phyloP scores from a whole-genome alignment of 352 stramenopile species.

The Aphanomyces euteiches region DNA sequence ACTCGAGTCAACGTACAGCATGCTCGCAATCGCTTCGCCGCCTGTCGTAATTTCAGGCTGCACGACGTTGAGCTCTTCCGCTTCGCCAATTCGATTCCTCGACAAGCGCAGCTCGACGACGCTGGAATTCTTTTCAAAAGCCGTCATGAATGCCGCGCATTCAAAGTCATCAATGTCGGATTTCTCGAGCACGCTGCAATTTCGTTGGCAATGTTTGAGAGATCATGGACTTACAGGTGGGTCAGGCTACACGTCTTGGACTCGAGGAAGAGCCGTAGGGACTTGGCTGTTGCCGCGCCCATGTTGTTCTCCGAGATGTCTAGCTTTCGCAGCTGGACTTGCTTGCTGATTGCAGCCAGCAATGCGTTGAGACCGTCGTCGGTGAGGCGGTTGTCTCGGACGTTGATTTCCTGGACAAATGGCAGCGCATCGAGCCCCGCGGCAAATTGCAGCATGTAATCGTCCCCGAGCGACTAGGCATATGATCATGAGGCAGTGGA shows the following conservation, averaged over 20 bases:
- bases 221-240: slow-evolving; percentile 35
- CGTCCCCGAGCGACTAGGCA: slow-evolving; percentile 49
- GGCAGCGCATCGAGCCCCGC: slow-evolving; percentile 52
- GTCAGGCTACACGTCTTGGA: slow-evolving; percentile 57
- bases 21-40: slow-evolving; percentile 84
- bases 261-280: slow-evolving; percentile 52
- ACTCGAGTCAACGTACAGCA: slow-evolving; percentile 46
- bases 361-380: slow-evolving; percentile 65
- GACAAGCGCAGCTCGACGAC: slow-evolving; percentile 71
- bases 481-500: slow-evolving; percentile 52
- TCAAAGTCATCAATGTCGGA: slow-evolving; percentile 87
- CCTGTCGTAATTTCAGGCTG: slow-evolving; percentile 78
- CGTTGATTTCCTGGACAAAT: slow-evolving; percentile 71
- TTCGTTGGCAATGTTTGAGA: neutral
- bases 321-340: slow-evolving; percentile 45
- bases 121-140: slow-evolving; percentile 76
- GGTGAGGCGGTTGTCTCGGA: slow-evolving; percentile 84
- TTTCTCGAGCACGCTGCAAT: slow-evolving; percentile 50
- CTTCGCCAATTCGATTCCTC: slow-evolving; percentile 83
- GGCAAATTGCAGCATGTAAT: slow-evolving; percentile 58
- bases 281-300: slow-evolving; percentile 52
- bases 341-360: slow-evolving; percentile 51
- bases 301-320: slow-evolving; percentile 77
- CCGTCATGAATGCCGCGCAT: slow-evolving; percentile 77
- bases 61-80: slow-evolving; percentile 86